Evolutionary conservation across 2,329 filamentous ascomycete genomes (phyloP).

Genomic region (Fusarium subtropicale): DNA sequence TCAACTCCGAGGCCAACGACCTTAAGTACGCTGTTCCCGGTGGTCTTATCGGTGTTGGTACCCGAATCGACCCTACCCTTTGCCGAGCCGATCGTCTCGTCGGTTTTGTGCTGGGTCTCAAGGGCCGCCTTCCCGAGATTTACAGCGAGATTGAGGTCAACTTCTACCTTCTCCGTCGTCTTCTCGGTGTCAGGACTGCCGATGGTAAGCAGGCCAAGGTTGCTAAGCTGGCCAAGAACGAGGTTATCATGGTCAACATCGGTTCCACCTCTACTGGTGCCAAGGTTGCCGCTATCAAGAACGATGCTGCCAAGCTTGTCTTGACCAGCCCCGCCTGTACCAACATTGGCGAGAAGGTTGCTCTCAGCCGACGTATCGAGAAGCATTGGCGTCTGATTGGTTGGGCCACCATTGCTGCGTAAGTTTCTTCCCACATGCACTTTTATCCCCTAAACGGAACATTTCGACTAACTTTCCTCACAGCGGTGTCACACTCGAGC

Average conservation of each 20-base stretch:
- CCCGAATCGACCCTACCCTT: slow-evolving; percentile 94
- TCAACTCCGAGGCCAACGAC: slow-evolving; percentile 98
- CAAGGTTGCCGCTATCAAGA: slow-evolving; percentile 96
- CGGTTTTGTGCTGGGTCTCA: slow-evolving; percentile 95
- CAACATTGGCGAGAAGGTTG: slow-evolving; percentile 97
- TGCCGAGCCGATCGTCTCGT: slow-evolving; percentile 99
- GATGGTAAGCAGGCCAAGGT: slow-evolving; percentile 99
- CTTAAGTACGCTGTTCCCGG: slow-evolving; percentile 98
- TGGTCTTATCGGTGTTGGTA: slow-evolving; percentile 98
- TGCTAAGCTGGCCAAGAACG: slow-evolving; percentile 96
- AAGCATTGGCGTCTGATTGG: slow-evolving; percentile 98
- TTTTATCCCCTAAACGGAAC: neutral
- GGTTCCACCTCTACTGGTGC: slow-evolving; percentile 96
- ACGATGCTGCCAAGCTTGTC: slow-evolving; percentile 94
- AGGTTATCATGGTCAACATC: slow-evolving; percentile 99
- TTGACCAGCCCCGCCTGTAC: slow-evolving; percentile 96
- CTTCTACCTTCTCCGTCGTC: slow-evolving; percentile 95
- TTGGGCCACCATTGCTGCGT: slow-evolving; percentile 84
- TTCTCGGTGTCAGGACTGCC: slow-evolving; percentile 96
- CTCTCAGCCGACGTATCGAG: slow-evolving; percentile 94
- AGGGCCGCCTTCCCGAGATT: slow-evolving; percentile 92
- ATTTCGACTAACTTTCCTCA: slow-evolving; percentile 27
- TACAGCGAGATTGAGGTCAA: slow-evolving; percentile 99
- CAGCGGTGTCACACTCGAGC: slow-evolving; percentile 67
- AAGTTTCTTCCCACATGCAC: slow-evolving; percentile 52